These are phyloP conservation scores for Sordariomycetes sp. DNA, from an alignment of 2,329 filamentous ascomycete genomes.

Conservation along the genomic window DNA sequence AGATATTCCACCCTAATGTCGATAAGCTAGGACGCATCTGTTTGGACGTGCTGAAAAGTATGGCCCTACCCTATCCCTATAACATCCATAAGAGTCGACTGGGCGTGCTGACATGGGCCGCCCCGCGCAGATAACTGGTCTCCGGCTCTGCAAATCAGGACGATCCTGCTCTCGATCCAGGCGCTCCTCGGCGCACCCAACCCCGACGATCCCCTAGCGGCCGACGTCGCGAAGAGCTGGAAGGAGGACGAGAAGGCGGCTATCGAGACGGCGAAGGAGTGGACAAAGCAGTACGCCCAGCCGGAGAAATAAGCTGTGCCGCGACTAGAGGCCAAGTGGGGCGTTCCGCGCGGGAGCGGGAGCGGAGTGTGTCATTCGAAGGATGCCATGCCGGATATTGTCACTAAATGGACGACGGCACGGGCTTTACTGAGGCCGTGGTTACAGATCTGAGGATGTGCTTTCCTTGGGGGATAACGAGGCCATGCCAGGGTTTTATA, in stretches of 20 bases:
- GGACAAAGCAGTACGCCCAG: constrained; percentile 70
- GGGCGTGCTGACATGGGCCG: constrained; percentile 5
- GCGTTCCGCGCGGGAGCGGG: background rate
- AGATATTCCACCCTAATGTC: constrained; percentile 99
- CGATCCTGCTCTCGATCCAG: constrained; percentile 97
- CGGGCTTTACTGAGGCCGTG: background rate
- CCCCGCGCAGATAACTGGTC: constrained; percentile 82
- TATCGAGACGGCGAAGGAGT: constrained; percentile 83
- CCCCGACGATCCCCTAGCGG: constrained; percentile 94
- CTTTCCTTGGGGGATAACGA: background rate
- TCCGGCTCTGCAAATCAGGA: constrained; percentile 91
- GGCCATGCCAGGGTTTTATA: background rate
- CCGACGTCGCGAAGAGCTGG: constrained; percentile 95
- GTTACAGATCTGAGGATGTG: background rate
- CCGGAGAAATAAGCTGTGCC: constrained; percentile 5
- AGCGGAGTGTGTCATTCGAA: background rate
- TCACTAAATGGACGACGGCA: background rate
- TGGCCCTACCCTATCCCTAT: background rate
- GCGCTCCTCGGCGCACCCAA: constrained; percentile 92
- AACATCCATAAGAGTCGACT: background rate
- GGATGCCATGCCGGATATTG: background rate
- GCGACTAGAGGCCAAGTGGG: background rate
- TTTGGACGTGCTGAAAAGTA: constrained; percentile 93
- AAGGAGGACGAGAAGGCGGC: constrained; percentile 91
- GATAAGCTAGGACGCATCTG: constrained; percentile 96